phyloP scores from a whole-genome alignment of 371 early-diverging fungal species.

The Saksenaea oblongispora region DNA sequence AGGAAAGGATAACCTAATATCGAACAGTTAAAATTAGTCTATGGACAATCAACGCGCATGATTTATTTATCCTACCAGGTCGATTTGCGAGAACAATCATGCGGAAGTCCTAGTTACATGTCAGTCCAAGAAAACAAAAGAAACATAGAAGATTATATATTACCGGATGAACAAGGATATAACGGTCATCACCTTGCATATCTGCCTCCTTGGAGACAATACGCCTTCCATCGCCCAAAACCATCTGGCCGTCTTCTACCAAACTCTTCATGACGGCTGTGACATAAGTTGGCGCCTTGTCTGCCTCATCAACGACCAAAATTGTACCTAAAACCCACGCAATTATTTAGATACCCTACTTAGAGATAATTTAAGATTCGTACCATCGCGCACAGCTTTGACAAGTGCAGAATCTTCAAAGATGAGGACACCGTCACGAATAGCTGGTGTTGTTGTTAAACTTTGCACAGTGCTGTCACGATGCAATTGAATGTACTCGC shows the following conservation, averaged over 20 bases:
- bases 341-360: background rate
- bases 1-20: conserved; percentile 38
- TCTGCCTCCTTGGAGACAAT: conserved; percentile 60
- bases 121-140: background rate
- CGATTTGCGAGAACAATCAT: conserved; percentile 88
- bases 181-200: conserved; percentile 35
- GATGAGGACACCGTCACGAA: conserved; percentile 70
- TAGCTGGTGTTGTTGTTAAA: conserved; percentile 76
- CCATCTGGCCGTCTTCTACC: conserved; percentile 87
- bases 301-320: conserved; percentile 86
- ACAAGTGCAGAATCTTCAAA: conserved; percentile 84
- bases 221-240: conserved; percentile 79
- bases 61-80: conserved; percentile 53
- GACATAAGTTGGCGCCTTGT: conserved; percentile 86
- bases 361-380: background rate
- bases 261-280: conserved; percentile 79
- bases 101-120: conserved; percentile 57
- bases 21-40: background rate
- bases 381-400: conserved; percentile 63
- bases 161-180: conserved; percentile 66
- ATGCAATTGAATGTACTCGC: conserved; percentile 86
- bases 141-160: background rate
- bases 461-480: conserved; percentile 85
- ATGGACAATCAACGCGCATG: background rate
- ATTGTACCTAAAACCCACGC: conserved; percentile 52